Evolutionary conservation across 2,329 filamentous ascomycete genomes (phyloP).

Genomic region (Coniochaeta ligniaria): DNA sequence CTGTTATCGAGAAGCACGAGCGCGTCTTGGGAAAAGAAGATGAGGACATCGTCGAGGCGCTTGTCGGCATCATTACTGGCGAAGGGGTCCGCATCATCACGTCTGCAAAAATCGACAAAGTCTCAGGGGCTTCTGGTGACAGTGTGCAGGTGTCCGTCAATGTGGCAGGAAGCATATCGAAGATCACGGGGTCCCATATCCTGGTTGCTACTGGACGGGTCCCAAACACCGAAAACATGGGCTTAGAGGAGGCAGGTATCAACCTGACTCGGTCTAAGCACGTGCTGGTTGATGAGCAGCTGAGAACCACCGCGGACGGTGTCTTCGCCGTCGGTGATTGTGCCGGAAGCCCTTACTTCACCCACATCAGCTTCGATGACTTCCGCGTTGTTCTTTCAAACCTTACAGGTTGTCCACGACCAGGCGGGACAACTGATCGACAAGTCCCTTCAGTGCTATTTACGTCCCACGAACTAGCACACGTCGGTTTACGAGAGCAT

Average conservation of each 20-base stretch:
- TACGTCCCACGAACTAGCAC: constrained; percentile 5
- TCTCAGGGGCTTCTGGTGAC: not conserved
- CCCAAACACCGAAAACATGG: constrained; percentile 40
- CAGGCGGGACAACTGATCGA: not conserved
- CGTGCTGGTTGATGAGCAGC: constrained; percentile 32
- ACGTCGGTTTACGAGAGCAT: constrained; percentile 4
- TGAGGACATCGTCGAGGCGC: constrained; percentile 32
- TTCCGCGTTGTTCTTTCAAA: constrained; percentile 42
- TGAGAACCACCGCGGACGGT: constrained; percentile 32
- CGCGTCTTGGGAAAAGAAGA: constrained; percentile 41
- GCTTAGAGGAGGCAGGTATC: constrained; percentile 32
- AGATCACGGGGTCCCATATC: constrained; percentile 35
- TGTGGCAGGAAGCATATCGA: not conserved
- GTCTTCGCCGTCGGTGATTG: constrained; percentile 45
- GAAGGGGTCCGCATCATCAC: constrained; percentile 38
- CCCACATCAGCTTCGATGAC: constrained; percentile 50
- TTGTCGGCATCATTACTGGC: constrained; percentile 33
- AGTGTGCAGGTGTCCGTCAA: not conserved
- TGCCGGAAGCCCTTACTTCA: constrained; percentile 45
- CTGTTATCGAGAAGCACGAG: constrained; percentile 33
- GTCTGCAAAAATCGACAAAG: constrained; percentile 7
- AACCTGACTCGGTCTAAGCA: constrained; percentile 32
- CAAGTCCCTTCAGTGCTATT: constrained; percentile 3
- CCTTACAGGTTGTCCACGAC: constrained; percentile 18
- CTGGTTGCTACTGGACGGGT: constrained; percentile 40